A percentile compares a stretch with the other conserved stretches of the same genome.
These are phyloP conservation scores for Buddleja alternifolia DNA, from an alignment of 257 asterid genomes.

Conservation along the genomic window DNA sequence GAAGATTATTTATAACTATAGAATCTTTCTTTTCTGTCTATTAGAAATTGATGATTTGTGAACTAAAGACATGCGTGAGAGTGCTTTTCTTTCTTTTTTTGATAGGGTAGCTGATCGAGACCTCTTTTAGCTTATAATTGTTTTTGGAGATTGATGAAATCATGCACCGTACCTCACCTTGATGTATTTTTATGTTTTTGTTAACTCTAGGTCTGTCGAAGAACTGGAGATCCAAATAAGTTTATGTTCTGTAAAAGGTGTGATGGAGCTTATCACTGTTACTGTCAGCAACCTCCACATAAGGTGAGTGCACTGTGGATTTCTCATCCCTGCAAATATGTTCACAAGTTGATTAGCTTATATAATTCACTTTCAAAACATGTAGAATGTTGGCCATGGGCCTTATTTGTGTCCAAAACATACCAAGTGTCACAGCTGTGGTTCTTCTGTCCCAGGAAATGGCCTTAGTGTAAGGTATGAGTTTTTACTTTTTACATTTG, in stretches of 20 bases:
- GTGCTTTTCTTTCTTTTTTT: constrained; percentile 23
- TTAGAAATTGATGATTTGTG: constrained; percentile 7
- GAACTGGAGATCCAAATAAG: constrained; percentile 92
- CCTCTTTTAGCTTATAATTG: constrained; percentile 14
- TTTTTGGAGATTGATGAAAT: constrained; percentile 17
- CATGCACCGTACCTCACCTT: constrained; percentile 11
- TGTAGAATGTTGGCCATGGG: constrained; percentile 89
- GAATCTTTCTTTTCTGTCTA: background rate
- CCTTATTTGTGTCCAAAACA: constrained; percentile 97
- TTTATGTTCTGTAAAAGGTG: constrained; percentile 98
- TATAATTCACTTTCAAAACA: constrained; percentile 31
- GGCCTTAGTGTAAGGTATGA: constrained; percentile 83
- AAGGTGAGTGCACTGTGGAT: constrained; percentile 61
- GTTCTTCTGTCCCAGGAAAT: constrained; percentile 90
- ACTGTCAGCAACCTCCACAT: constrained; percentile 98
- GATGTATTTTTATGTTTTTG: constrained; percentile 14
- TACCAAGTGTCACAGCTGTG: constrained; percentile 94
- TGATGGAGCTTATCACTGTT: constrained; percentile 91
- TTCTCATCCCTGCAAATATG: constrained; percentile 15
- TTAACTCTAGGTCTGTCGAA: constrained; percentile 72
- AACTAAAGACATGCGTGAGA: constrained; percentile 3
- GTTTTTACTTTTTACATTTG: background rate
- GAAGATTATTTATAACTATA: background rate
- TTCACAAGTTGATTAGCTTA: constrained; percentile 26
- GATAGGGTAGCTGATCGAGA: background rate